Evolutionary conservation across 2,329 filamentous ascomycete genomes (phyloP), one percentile per base, ranked within the genome.

Genomic region (Sclerotinia spermophila): DNA sequence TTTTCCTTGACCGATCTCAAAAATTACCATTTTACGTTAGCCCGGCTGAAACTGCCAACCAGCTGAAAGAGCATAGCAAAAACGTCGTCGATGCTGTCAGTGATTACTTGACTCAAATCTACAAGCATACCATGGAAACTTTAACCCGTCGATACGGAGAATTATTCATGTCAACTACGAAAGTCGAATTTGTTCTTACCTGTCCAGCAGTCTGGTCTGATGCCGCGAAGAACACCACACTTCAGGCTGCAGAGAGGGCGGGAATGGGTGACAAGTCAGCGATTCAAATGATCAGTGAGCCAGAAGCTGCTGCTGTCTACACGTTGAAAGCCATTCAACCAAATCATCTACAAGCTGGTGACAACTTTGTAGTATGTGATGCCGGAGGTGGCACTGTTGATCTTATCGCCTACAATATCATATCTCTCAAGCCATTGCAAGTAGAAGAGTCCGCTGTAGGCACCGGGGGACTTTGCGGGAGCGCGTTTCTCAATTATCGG

Each of bases 181-280:
- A 89, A 76, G 89, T 93, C 53, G 89, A 94, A 73, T 94, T 92
- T 76, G 91, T 95, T 64, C 83, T 96, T 69, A 95, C 92, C 0
- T 92, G 92, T 67, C 92, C 92, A 11, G 92, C 92, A 11, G 91
- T 95, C 11, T 96, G 92, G 92, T 92, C 89, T 35, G 92, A 96
- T 79, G 87, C 90, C 0, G 92, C 92, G n/a, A 95, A 94, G 82
- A 92, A 93, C 79, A 92, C 91, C 8, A 95, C 92, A 2, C 81
- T 94, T 64, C 87, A 91, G 78, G 92, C 92, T 8, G 92, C 92
- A 17, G 90, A 94, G 81, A 84, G 89, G 71, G 92, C 92, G 0
- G 92, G 92, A 5, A 93, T 95, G 90, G 92, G 92, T 6, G 86
- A 83, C 2, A 86, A 86, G 70, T 86, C 87, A 55, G 87, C 91